Evolutionary conservation across 2,329 filamentous ascomycete species (phyloP), one percentile per base, ranked within the genome.

Genomic region (Zalaria obscura): DNA sequence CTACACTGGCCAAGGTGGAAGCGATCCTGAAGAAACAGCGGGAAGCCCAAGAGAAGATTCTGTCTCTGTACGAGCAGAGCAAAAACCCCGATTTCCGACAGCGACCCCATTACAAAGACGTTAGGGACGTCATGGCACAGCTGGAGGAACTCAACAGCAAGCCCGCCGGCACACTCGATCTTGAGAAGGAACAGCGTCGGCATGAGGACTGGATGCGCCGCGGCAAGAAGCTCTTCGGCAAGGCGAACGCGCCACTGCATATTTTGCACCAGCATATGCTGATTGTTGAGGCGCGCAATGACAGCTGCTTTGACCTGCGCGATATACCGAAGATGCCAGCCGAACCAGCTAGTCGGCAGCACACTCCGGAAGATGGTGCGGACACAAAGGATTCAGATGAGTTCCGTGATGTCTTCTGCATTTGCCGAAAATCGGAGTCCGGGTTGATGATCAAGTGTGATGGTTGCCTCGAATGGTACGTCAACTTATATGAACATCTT

Each of bases 391-490:
- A 44, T 9, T 47, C 49, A 26, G 72, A 68, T 25, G 57, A 55
- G 25, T 55, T 63, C 39, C 58, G 62, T 1, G 66, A 96, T 57
- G 89, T 96, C 0, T 98, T 96, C 60, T 98, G 91, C 61, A 94
- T 98, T 50, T 98, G 91, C 63, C 78, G 91, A 45, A 85, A 80
- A 48, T 76, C 86, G 5, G 91, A 98, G 62, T 87, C 89, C 32
- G 91, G 91, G 40, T 93, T 96, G 82, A 98, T 98, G 91, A 96
- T 98, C 53, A 91, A 98, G 63, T 98, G 91, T 59, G 91, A 96
- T 59, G 71, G 95, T 33, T 98, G 91, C 62, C 89, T 95, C 55
- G 91, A 98, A 66, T 98, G 91, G 91, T 88, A 61, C 68, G 78
- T 68, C 18, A 18, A 18, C 18, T 18, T 18, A 2, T 18, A 18